phyloP scores from a whole-genome alignment of 1,139 yeast species.

The Geotrichum reessii region DNA sequence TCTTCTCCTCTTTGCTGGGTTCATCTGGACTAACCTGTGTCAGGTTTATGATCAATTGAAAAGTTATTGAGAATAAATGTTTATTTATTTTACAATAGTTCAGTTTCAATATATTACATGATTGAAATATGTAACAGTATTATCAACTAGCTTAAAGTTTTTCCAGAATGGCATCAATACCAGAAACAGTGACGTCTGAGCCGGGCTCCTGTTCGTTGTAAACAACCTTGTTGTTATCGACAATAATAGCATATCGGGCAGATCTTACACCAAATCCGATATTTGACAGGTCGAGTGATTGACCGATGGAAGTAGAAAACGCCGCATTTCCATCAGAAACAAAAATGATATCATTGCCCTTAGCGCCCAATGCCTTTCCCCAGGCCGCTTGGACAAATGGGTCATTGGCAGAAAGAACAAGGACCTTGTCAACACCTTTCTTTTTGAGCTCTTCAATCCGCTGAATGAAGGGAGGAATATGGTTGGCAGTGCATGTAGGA shows the following conservation, averaged over 20 bases:
- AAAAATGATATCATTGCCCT: constrained; percentile 47
- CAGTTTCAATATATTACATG: not conserved
- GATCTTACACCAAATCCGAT: constrained; percentile 63
- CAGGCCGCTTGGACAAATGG: constrained; percentile 76
- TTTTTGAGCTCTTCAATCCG: constrained; percentile 49
- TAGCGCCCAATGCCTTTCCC: constrained; percentile 62
- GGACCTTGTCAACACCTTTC: constrained; percentile 66
- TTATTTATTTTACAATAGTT: not conserved
- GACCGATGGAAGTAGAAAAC: constrained; percentile 59
- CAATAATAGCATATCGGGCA: constrained; percentile 63
- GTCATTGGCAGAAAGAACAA: constrained; percentile 72
- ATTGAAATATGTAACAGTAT: not conserved
- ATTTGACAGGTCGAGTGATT: constrained; percentile 48
- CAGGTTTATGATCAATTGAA: too few species aligned
- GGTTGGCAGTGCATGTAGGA: constrained; percentile 77
- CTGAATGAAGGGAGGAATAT: constrained; percentile 67
- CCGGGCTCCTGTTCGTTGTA: constrained; percentile 63
- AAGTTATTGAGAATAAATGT: not conserved
- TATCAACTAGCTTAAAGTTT: constrained; percentile 29
- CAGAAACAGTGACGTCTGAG: constrained; percentile 56
- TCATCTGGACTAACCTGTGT: not conserved
- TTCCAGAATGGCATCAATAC: constrained; percentile 49
- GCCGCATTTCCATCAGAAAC: constrained; percentile 67
- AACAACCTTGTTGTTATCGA: constrained; percentile 56
- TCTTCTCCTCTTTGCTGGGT: not conserved